Evolutionary conservation across 1,284 basidiomycete species (phyloP).

Genomic region (Omphalotus olearius): DNA sequence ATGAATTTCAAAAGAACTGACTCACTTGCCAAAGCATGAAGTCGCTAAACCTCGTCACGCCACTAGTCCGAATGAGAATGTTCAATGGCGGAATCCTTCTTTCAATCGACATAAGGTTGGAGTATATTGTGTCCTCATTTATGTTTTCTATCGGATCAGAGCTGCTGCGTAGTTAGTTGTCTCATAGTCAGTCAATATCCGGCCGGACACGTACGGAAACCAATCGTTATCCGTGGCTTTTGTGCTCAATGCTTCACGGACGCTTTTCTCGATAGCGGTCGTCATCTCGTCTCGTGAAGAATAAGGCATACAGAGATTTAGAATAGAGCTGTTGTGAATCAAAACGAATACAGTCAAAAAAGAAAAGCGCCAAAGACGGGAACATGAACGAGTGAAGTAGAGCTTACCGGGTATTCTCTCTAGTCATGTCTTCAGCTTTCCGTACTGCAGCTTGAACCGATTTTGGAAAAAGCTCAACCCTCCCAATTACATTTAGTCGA

Average conservation of each 20-base stretch:
- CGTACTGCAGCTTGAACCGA: slow-evolving; percentile 69
- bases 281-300: slow-evolving; percentile 91
- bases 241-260: slow-evolving; percentile 43
- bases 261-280: slow-evolving; percentile 60
- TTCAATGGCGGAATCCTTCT: slow-evolving; percentile 81
- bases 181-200: background rate
- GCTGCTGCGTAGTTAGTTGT: background rate
- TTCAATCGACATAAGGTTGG: slow-evolving; percentile 62
- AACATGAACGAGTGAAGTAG: background rate
- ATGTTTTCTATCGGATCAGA: slow-evolving; percentile 31
- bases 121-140: slow-evolving; percentile 62
- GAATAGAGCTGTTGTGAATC: slow-evolving; percentile 58
- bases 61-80: slow-evolving; percentile 89
- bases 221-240: slow-evolving; percentile 20
- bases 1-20: slow-evolving; percentile 2
- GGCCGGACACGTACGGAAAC: slow-evolving; percentile 3
- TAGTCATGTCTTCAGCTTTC: slow-evolving; percentile 80
- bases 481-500: slow-evolving; percentile 82
- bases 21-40: slow-evolving; percentile 93
- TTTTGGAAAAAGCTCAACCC: slow-evolving; percentile 71
- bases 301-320: slow-evolving; percentile 97
- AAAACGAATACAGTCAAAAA: background rate
- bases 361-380: background rate
- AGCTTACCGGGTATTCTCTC: slow-evolving; percentile 64
- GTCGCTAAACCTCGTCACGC: slow-evolving; percentile 88